Base-by-base conservation (phyloP, 2,329 filamentous ascomycete species). In the Botrytis pseudocinerea region DNA sequence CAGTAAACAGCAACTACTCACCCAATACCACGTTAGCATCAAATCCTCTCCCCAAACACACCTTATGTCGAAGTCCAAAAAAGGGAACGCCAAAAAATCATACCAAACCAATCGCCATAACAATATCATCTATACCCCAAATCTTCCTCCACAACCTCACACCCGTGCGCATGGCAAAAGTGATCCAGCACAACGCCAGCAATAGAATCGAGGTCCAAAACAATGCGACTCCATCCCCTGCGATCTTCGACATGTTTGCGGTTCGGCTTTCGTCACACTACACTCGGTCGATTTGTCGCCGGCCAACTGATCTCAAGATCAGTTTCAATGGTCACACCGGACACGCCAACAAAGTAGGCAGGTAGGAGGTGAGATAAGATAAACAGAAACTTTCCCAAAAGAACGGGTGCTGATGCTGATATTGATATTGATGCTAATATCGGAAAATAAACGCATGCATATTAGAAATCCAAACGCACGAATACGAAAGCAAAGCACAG, bases 91-190 rank as follows among this genome's bases (percentile, higher is more conserved):
- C 12, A 8, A 10, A 12, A 35, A 28, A 12, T 48, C 76, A 48
- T 77, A 80, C 79, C 16, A 80, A 71, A 12, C 79, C 79, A 57
- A 73, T 54, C 16, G 40, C 61, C 79, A 80, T 80, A 32, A 78
- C 40, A 57, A 73, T 73, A 65, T 80, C 79, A 74, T 80, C 79
- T 46, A 75, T 9, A 7, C 79, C 79, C 70, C 76, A 76, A 14
- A 75, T 77, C 62, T 77, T 77, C 48, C 77, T 76, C 78, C 77
- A 79, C 75, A 73, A 72, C 59, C 79, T 74, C 51, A 80, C 78
- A 44, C 59, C 73, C 4, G 77, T 65, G 14, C 79, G 76, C 62
- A 74, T 35, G 32, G 74, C 38, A 59, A 79, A 76, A 18, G 75
- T 77, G 14, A 77, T 9, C 79, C 79, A 80, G 25, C 72, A 76